A percentile compares a stretch with the other conserved stretches of the same genome.
phyloP scores from a whole-genome alignment of 768 basidiomycete genomes.

The Pleurotus platypus region DNA sequence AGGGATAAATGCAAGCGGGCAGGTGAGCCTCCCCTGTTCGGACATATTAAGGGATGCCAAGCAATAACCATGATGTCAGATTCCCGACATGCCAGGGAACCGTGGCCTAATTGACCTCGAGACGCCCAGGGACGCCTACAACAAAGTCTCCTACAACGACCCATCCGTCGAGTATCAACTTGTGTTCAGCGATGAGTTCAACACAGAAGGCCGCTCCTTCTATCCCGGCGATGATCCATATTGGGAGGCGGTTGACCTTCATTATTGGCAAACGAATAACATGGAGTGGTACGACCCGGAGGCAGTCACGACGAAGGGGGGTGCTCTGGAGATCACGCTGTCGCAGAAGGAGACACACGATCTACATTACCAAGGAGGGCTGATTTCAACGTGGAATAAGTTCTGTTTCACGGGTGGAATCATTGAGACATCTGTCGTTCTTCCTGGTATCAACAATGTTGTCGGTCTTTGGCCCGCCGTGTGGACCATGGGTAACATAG shows the following conservation, averaged over 20 bases:
- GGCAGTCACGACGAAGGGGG: slow-evolving; percentile 69
- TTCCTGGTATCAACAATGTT: slow-evolving; percentile 67
- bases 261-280: slow-evolving; percentile 81
- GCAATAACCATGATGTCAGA: slow-evolving; percentile 25
- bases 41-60: not conserved
- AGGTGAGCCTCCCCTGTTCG: slow-evolving; percentile 32
- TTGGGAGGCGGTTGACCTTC: slow-evolving; percentile 81
- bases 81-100: slow-evolving; percentile 59
- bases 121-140: slow-evolving; percentile 62
- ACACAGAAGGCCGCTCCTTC: slow-evolving; percentile 74
- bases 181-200: slow-evolving; percentile 89
- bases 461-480: slow-evolving; percentile 77
- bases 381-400: slow-evolving; percentile 81
- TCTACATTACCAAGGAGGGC: slow-evolving; percentile 68
- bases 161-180: slow-evolving; percentile 56
- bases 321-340: slow-evolving; percentile 74
- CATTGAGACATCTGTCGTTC: slow-evolving; percentile 60
- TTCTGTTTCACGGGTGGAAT: slow-evolving; percentile 93
- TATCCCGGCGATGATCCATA: slow-evolving; percentile 88
- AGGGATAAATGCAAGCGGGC: slow-evolving; percentile 74
- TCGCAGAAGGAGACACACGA: slow-evolving; percentile 62
- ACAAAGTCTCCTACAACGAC: slow-evolving; percentile 47
- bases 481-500: slow-evolving; percentile 81
- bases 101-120: slow-evolving; percentile 73
- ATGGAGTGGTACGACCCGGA: slow-evolving; percentile 89